These are phyloP conservation scores for Sergeia podlipaevii DNA, from an alignment of 208 protist genomes.

Conservation along the genomic window DNA sequence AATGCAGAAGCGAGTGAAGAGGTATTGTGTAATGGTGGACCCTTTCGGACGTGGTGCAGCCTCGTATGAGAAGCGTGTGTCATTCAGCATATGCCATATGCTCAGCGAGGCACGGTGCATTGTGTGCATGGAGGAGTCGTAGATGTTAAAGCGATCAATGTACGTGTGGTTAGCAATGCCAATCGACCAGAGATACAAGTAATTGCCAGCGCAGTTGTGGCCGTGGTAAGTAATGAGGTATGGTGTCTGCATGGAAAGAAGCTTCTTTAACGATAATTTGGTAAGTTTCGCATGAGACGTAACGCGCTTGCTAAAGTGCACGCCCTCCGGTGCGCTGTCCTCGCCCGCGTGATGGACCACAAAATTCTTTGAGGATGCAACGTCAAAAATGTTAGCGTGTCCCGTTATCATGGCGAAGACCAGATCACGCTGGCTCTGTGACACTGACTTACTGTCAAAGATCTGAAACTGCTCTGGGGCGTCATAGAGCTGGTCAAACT, in stretches of 20 bases:
- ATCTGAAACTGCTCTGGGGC: constrained; percentile 80
- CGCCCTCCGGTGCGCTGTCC: constrained; percentile 38
- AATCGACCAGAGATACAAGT: constrained; percentile 87
- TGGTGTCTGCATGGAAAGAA: constrained; percentile 83
- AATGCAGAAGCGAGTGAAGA: constrained; percentile 79
- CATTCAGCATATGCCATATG: constrained; percentile 82
- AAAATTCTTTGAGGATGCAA: constrained; percentile 57
- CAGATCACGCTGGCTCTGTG: constrained; percentile 65
- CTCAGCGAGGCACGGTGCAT: constrained; percentile 81
- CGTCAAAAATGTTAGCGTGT: constrained; percentile 68
- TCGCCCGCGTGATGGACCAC: constrained; percentile 74
- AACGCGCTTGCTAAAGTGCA: constrained; percentile 33
- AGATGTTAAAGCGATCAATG: constrained; percentile 86
- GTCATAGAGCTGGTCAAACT: constrained; percentile 69
- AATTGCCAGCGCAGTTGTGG: constrained; percentile 68
- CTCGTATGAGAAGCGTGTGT: constrained; percentile 74
- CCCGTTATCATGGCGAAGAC: constrained; percentile 86
- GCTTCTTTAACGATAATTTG: constrained; percentile 79
- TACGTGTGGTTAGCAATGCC: constrained; percentile 88
- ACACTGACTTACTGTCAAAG: constrained; percentile 85
- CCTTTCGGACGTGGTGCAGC: constrained; percentile 60
- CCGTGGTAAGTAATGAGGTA: constrained; percentile 85
- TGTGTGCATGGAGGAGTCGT: constrained; percentile 73
- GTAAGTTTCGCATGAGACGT: constrained; percentile 56
- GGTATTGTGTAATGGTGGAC: constrained; percentile 76